Evolutionary conservation across 2,329 filamentous ascomycete species (phyloP).

Genomic region (Claviceps maximensis): DNA sequence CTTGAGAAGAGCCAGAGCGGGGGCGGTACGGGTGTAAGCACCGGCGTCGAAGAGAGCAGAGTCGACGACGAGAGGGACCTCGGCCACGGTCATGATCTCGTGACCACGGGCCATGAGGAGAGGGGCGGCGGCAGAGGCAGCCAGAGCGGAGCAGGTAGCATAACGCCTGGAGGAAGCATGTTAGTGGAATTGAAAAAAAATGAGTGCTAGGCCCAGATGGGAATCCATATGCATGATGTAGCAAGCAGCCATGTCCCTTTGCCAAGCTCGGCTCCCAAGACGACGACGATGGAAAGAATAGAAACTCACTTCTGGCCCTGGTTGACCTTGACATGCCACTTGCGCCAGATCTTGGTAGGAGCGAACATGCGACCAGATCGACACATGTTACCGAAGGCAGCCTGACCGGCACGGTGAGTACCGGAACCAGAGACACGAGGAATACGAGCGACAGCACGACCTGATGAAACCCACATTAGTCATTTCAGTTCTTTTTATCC

Average conservation of each 20-base stretch:
- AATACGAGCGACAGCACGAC: constrained; percentile 99
- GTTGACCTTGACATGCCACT: constrained; percentile 99
- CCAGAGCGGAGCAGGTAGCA: constrained; percentile 92
- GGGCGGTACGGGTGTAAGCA: constrained; percentile 76
- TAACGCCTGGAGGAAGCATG: constrained; percentile 55
- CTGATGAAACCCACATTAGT: constrained; percentile 30
- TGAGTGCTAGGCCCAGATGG: not conserved
- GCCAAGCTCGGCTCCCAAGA: not conserved
- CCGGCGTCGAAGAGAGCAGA: constrained; percentile 73
- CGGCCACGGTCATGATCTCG: constrained; percentile 80
- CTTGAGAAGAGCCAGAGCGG: constrained; percentile 76
- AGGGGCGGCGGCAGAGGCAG: constrained; percentile 87
- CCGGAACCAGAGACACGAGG: constrained; percentile 99
- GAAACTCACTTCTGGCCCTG: constrained; percentile 77
- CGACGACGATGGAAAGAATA: not conserved
- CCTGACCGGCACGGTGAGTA: constrained; percentile 99
- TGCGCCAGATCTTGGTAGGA: constrained; percentile 99
- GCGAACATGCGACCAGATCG: constrained; percentile 99
- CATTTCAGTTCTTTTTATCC: not conserved
- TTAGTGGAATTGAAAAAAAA: not conserved
- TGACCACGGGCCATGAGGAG: constrained; percentile 95
- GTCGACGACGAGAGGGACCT: constrained; percentile 94
- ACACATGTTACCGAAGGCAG: constrained; percentile 99
- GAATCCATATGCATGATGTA: no score
- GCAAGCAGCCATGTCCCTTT: not conserved